Evolutionary conservation across 768 basidiomycete genomes (phyloP), one percentile per base, ranked within the genome.

Genomic region (Leccinum longicurvipes): DNA sequence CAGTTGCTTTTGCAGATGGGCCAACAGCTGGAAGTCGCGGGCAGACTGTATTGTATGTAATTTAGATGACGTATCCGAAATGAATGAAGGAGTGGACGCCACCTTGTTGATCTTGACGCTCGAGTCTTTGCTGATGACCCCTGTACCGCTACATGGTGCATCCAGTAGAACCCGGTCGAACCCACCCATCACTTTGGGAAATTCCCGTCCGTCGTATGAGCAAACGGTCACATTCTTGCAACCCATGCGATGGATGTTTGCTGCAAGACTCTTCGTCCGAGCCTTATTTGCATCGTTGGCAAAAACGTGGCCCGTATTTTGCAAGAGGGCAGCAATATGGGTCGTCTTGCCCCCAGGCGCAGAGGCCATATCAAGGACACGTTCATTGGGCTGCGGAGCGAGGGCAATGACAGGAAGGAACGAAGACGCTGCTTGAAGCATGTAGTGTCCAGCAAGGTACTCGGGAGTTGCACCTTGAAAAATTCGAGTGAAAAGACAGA

Each of bases 31-130:
- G 74, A 99, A 98, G 73, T 99, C 97, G 65, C 93, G 89, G 58
- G 90, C 93, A 50, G 90, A 88, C 96, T 98, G 58, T 36, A 11
- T 19, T 19, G 23, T 48, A 32, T 41, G 12, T 7, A 24, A 17
- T 52, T 65, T 46, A 64, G 54, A 45, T 4, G 32, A 23, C 25
- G 28, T 4, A 23, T 5, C 45, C 49, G 47, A 32, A 55, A 51
- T 19, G 6, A 36, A 19, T 54, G 52, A 49, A 51, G 36, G 10
- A 41, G 19, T 11, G n/a, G 41, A 51, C 23, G 48, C 67, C 63
- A 94, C 96, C 86, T 99, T 99, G 82, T 97, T 99, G 64, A 93
- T 80, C 75, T 99, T 99, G 60, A 99, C 97, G 69, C 93, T 93
- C 19, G 90, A 81, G 69, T 99, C 97, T 73, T 99, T 99, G 74